phyloP scores from a whole-genome alignment of 225 moss, liverwort and hornwort species.

The Polytrichum commune region DNA sequence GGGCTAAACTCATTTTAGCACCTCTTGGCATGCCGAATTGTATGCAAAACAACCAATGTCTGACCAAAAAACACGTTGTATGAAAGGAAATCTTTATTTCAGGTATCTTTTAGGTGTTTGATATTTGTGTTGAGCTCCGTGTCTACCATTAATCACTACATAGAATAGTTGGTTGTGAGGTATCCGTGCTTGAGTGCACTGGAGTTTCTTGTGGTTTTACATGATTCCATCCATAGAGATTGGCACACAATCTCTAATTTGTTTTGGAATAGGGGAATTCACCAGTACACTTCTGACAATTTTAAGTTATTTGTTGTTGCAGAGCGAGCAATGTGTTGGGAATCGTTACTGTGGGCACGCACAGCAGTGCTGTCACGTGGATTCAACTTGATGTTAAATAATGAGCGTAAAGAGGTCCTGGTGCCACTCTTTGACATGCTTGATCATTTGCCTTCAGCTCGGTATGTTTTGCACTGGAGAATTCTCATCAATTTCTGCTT shows the following conservation, averaged over 20 bases:
- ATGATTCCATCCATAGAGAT: too few relatives aligned
- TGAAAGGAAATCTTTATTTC: too few relatives aligned
- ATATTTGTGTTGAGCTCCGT: neutral
- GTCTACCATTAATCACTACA: neutral
- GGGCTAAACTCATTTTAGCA: too few relatives aligned
- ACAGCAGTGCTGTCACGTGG: conserved; percentile 21
- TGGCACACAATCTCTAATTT: too few relatives aligned
- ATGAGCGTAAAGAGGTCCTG: conserved; percentile 11
- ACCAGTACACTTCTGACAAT: too few relatives aligned
- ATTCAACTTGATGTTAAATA: conserved; percentile 15
- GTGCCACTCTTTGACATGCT: conserved; percentile 26
- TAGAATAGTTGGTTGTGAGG: neutral
- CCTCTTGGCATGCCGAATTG: too few relatives aligned
- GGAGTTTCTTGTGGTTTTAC: too few relatives aligned
- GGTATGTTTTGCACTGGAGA: conserved; percentile 9
- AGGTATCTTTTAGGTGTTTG: neutral
- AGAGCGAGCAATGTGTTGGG: conserved; percentile 8
- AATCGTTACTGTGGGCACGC: conserved; percentile 18
- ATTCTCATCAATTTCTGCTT: neutral
- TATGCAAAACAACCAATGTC: too few relatives aligned
- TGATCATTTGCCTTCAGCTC: conserved; percentile 21
- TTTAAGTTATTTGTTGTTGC: neutral
- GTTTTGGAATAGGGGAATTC: too few relatives aligned
- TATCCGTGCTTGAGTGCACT: neutral
- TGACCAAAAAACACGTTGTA: too few relatives aligned